Evolutionary conservation across 2,329 filamentous ascomycete species (phyloP).

Genomic region (Cylindrodendrum hubeiense): DNA sequence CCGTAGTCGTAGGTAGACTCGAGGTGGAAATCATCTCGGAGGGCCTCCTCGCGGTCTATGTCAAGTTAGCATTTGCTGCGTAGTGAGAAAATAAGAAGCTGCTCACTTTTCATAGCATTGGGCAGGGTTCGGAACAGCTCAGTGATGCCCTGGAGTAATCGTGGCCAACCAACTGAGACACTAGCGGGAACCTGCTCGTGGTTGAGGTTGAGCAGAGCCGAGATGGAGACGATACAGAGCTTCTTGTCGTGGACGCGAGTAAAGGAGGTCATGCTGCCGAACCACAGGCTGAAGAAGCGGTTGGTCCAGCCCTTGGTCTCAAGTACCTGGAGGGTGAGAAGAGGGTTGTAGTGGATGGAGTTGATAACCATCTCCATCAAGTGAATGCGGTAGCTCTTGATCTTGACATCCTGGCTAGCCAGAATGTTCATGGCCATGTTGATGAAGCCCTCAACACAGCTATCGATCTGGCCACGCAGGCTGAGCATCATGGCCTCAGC

Average conservation of each 20-base stretch:
- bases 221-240: conserved; percentile 94
- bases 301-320: conserved; percentile 96
- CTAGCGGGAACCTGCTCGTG: conserved; percentile 89
- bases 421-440: conserved; percentile 89
- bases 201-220: conserved; percentile 82
- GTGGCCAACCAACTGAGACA: conserved; percentile 94
- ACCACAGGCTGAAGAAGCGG: conserved; percentile 99
- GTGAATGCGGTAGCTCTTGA: conserved; percentile 95
- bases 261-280: conserved; percentile 94
- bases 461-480: conserved; percentile 87
- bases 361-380: conserved; percentile 99
- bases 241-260: conserved; percentile 98
- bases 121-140: conserved; percentile 93
- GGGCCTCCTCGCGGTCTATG: conserved; percentile 87
- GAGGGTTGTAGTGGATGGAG: conserved; percentile 95
- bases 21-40: conserved; percentile 86
- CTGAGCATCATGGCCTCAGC: conserved; percentile 98
- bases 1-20: conserved; percentile 74
- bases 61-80: conserved; percentile 43
- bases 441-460: conserved; percentile 90
- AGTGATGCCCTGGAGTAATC: conserved; percentile 88
- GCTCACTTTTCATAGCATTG: conserved; percentile 84
- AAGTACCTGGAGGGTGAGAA: conserved; percentile 86
- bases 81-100: background rate
- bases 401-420: conserved; percentile 79